phyloP scores from a whole-genome alignment of 768 basidiomycete genomes.

The Crassisporium funariophilum region DNA sequence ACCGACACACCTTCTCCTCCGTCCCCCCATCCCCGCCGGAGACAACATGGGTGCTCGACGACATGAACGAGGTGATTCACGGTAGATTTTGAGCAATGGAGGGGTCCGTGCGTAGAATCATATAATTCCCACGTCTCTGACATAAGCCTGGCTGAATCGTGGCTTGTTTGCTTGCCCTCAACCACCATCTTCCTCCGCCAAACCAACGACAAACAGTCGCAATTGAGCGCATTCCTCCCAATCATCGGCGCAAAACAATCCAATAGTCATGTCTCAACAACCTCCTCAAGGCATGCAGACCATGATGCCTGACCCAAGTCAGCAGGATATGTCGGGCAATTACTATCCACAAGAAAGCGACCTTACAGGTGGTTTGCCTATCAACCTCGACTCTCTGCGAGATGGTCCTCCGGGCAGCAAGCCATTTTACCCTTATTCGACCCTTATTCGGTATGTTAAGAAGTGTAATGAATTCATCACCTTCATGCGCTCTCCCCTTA shows the following conservation, averaged over 20 bases:
- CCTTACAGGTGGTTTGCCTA: constrained; percentile 81
- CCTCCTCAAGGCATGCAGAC: constrained; percentile 61
- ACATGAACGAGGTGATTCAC: constrained; percentile 7
- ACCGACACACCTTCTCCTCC: constrained; percentile 41
- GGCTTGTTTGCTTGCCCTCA: constrained; percentile 47
- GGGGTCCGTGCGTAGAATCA: constrained; percentile 60
- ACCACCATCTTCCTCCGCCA: constrained; percentile 47
- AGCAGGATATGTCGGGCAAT: constrained; percentile 54
- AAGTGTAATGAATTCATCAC: constrained; percentile 2
- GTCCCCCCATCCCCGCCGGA: constrained; percentile 27
- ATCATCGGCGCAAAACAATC: constrained; percentile 24
- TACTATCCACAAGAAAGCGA: constrained; percentile 80
- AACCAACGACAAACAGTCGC: constrained; percentile 39
- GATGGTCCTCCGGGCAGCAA: constrained; percentile 89
- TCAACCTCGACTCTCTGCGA: constrained; percentile 83
- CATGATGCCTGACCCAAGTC: constrained; percentile 60
- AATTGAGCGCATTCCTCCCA: constrained; percentile 24
- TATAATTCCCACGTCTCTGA: constrained; percentile 62
- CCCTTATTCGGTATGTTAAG: constrained; percentile 75
- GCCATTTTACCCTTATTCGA: constrained; percentile 90
- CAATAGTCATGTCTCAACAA: constrained; percentile 52
- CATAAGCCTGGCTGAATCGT: constrained; percentile 48
- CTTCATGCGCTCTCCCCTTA: neutral
- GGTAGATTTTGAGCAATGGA: constrained; percentile 10
- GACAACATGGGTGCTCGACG: constrained; percentile 21